Evolutionary conservation across 1,284 basidiomycete genomes (phyloP), one percentile per base, ranked within the genome.

Genomic region (Boletus sp.): DNA sequence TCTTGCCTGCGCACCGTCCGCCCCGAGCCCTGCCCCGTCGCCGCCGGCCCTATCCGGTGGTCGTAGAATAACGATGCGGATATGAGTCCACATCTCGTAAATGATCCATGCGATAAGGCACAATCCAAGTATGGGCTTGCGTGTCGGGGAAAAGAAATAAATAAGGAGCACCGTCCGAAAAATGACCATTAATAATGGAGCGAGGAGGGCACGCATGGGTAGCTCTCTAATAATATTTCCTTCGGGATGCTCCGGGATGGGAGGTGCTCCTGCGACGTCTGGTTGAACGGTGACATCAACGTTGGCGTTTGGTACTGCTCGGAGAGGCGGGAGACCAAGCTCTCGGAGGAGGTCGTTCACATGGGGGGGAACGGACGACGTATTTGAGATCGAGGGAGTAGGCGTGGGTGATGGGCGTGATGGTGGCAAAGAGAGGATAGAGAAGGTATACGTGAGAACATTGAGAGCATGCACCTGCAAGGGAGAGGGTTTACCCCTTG

Each of bases 61-160:
- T 53, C 81, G 77, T 27, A 78, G 67, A 33, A 87, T 61, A 43
- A 78, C 80, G 53, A 82, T 76, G 42, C 85, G 79, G 59, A 91
- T 79, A n/a, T 85, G 84, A 54, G 80, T 81, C 86, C 86, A 91
- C 27, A 88, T 83, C 71, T 92, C 90, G 68, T 89, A 92, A 16
- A 87, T 59, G 66, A 90, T 82, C 86, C 88, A 91, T 6, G 77
- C 81, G 22, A 86, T 74, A 36, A 92, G 78, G 51, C 89, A 71
- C 27, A 89, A 61, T 24, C 85, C 85, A 59, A 91, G 83, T 15
- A 91, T 67, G 1, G 90, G 90, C 59, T 89, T 88, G 62, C 87
- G 80, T 4, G 87, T 82, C 0, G 90, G 90, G 3, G 86, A 85
- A 65, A 92, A 86, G 73, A 92, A 90, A 69, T 91, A 92, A 7